Conservation (phyloP, 768 basidiomycete species). For the Panaeolus cyanescens region DNA sequence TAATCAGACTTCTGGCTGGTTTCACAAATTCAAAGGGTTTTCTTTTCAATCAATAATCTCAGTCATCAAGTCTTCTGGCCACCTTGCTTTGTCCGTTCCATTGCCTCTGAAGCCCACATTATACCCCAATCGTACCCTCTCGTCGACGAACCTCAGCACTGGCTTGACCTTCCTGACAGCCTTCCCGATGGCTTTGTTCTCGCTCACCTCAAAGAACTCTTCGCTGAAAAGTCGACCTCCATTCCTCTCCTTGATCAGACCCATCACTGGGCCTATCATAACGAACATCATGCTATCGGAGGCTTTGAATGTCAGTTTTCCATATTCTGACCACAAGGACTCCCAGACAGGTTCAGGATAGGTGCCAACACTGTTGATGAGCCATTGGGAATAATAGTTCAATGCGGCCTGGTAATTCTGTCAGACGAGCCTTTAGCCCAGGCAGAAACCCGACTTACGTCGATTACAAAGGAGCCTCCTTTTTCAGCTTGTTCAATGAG, state of each 20-base stretch:
- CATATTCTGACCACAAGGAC: constrained; percentile 16
- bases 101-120: constrained; percentile 23
- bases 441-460: constrained; percentile 6
- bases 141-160: constrained; percentile 18
- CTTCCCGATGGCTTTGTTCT: constrained; percentile 18
- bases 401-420: constrained; percentile 17
- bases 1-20: neutral
- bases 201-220: constrained; percentile 19
- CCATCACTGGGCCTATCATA: constrained; percentile 11
- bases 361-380: constrained; percentile 15
- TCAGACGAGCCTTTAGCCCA: neutral
- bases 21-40: neutral
- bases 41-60: constrained; percentile 10
- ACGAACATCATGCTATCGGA: constrained; percentile 20
- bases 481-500: constrained; percentile 17
- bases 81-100: constrained; percentile 20
- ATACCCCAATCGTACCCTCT: constrained; percentile 13
- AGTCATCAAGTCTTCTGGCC: constrained; percentile 21
- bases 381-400: constrained; percentile 29
- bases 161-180: constrained; percentile 19
- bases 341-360: constrained; percentile 24
- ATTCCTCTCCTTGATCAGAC: constrained; percentile 14
- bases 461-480: constrained; percentile 23
- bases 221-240: constrained; percentile 12
- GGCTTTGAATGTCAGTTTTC: constrained; percentile 14